Base-by-base conservation (phyloP, 805 yeast genomes). In the Debaryomyces prosopidis region DNA sequence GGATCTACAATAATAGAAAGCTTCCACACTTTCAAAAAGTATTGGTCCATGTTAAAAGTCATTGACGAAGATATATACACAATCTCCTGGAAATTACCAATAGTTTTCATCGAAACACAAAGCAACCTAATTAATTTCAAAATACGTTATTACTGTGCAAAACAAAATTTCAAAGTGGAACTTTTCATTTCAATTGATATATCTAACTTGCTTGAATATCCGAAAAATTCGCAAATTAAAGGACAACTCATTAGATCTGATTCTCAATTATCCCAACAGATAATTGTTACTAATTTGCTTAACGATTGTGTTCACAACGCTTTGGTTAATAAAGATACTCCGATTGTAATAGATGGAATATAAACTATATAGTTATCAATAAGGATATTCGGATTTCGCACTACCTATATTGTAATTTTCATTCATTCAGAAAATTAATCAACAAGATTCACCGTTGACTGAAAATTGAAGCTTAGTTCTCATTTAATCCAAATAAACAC, bases 21-120 rank as follows among this genome's bases (percentile, higher is more conserved):
- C 33, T 53, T 54, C 30, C 44, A 56, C 10, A 35, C 40, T 4
- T 54, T 62, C 37, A 50, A 49, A 23, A 43, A 36, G 18, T 39
- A 46, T 14, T 63, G 60, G 65, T 55, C 52, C 20, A 42, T 36
- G 20, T 45, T 61, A 9, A 46, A 44, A 33, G 32, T 39, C 17
- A 49, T 63, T 8, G 76, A 71, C 46, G 31, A 39, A 8, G 71
- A 68, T 36, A 52, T 72, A 16, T 62, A 56, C 52, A 59, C 55
- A 40, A 48, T 69, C 2, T 54, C 66, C 1, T 42, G 67, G 26
- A 54, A 54, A 46, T 65, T 52, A 40, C 75, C 75, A 0, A 37
- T 66, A 12, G 40, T 43, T 14, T 40, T 54, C 27, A 38, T 46
- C 5, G 47, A 45, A 10, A 10, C 41, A 2, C 33, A 41, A 4